Evolutionary conservation across 2,329 filamentous ascomycete genomes (phyloP).

Genomic region (Whalleya microplaca): DNA sequence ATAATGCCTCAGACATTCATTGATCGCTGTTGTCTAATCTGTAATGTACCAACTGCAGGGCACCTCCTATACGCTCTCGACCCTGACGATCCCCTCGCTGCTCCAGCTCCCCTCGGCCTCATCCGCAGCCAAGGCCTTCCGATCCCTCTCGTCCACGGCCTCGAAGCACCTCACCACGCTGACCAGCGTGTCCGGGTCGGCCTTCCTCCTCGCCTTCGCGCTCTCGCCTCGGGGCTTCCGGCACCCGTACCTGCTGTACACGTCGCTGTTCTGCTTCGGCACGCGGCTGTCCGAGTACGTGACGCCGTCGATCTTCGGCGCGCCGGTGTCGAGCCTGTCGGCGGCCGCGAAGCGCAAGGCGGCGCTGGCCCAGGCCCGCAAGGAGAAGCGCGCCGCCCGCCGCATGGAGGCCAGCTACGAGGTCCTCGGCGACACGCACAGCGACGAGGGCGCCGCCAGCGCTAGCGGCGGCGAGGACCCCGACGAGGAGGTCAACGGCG

Average conservation of each 20-base stretch:
- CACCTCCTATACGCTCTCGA: constrained; percentile 82
- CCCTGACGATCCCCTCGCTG: constrained; percentile 78
- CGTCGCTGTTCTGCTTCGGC: constrained; percentile 68
- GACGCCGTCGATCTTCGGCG: constrained; percentile 47
- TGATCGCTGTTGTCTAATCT: constrained; percentile 7
- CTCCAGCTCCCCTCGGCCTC: constrained; percentile 78
- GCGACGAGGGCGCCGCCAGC: constrained; percentile 51
- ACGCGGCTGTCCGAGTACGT: constrained; percentile 59
- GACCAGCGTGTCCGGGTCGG: constrained; percentile 68
- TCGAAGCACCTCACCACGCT: constrained; percentile 69
- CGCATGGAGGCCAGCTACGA: constrained; percentile 75
- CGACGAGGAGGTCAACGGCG: constrained; percentile 58
- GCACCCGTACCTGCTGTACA: constrained; percentile 92
- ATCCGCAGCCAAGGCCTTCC: constrained; percentile 71
- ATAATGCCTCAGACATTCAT: neutral
- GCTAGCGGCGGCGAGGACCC: constrained; percentile 46
- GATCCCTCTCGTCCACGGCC: constrained; percentile 65
- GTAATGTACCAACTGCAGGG: constrained; percentile 61
- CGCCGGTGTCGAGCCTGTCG: constrained; percentile 33
- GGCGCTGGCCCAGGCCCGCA: constrained; percentile 34
- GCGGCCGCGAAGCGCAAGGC: constrained; percentile 34
- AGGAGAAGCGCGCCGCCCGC: constrained; percentile 39
- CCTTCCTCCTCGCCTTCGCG: constrained; percentile 77
- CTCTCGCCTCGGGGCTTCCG: constrained; percentile 74
- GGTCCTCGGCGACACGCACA: constrained; percentile 57